Percentiles rank a stretch among this genome's conserved stretches.
These are phyloP conservation scores for Auxenochlorella pyrenoidosa DNA, from an alignment of 139 green algal genomes.

Conservation along the genomic window DNA sequence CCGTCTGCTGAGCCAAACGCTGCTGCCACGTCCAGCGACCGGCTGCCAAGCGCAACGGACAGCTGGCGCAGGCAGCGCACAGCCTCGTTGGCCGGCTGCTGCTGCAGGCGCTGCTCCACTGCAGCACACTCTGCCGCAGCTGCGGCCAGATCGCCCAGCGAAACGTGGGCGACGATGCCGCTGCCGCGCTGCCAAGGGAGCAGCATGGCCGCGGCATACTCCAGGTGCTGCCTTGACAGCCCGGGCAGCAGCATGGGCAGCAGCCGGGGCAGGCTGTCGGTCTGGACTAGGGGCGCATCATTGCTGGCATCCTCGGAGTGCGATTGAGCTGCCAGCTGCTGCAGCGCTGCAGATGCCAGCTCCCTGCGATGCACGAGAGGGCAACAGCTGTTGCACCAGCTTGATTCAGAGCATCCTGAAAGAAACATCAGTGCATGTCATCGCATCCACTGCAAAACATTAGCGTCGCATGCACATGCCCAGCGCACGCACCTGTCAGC, in stretches of 20 bases:
- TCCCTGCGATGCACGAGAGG: not conserved
- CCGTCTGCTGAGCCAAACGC: not conserved
- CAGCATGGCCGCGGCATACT: conserved; percentile 5
- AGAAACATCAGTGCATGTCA: not conserved
- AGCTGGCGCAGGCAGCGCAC: conserved; percentile 1
- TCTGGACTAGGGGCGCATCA: not conserved
- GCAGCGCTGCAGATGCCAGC: not conserved
- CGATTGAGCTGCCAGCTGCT: not conserved
- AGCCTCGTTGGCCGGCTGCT: not conserved
- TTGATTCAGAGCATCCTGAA: not conserved
- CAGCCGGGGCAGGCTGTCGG: not conserved
- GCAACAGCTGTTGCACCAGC: too few relatives aligned
- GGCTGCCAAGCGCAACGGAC: conserved; percentile 11
- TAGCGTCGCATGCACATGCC: not conserved
- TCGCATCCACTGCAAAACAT: not conserved
- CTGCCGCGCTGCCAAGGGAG: not conserved
- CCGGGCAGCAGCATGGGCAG: conserved; percentile 7
- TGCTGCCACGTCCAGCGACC: conserved; percentile 15
- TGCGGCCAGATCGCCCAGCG: not conserved
- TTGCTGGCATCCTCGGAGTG: not conserved
- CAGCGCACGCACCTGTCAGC: conserved; percentile 11
- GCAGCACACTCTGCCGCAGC: not conserved
- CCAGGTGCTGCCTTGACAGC: not conserved
- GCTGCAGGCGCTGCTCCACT: not conserved
- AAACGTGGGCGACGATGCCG: not conserved